A percentile compares a stretch with the other conserved stretches of the same genome.
Conservation (phyloP, 2,329 filamentous ascomycete species). For the Huntiella moniliformis region DNA sequence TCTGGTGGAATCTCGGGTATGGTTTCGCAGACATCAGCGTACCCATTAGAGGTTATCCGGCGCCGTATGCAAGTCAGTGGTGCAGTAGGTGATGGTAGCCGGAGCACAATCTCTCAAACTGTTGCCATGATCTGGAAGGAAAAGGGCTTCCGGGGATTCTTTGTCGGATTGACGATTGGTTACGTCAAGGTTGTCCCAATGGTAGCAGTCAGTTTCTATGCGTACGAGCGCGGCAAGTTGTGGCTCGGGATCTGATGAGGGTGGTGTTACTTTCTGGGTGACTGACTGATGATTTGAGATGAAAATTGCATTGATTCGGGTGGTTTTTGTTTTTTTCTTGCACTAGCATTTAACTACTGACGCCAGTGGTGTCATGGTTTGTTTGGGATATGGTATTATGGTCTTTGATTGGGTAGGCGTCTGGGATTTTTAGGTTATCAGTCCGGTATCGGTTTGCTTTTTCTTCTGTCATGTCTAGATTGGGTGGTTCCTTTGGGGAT, state of each 20-base stretch:
- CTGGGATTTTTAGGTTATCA: background rate
- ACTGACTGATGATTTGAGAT: background rate
- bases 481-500: background rate
- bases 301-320: background rate
- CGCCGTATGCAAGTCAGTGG: slow-evolving; percentile 92
- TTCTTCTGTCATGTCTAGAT: background rate
- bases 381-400: too few relatives aligned
- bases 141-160: slow-evolving; percentile 65
- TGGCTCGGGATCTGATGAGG: slow-evolving; percentile 41
- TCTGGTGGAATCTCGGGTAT: slow-evolving; percentile 75
- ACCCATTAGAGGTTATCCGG: slow-evolving; percentile 82
- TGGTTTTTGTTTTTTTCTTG: background rate
- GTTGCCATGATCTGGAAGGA: slow-evolving; percentile 56
- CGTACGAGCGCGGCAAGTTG: slow-evolving; percentile 45
- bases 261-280: background rate
- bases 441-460: background rate
- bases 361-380: too few relatives aligned
- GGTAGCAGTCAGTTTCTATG: slow-evolving; percentile 52
- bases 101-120: slow-evolving; percentile 63
- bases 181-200: slow-evolving; percentile 90
- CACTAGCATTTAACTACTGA: background rate
- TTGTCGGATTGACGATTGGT: slow-evolving; percentile 80
- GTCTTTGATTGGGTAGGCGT: too few relatives aligned
- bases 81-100: slow-evolving; percentile 74
- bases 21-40: slow-evolving; percentile 79